phyloP scores from a whole-genome alignment of 73 alveolate species.

The Paramecium caudatum region DNA sequence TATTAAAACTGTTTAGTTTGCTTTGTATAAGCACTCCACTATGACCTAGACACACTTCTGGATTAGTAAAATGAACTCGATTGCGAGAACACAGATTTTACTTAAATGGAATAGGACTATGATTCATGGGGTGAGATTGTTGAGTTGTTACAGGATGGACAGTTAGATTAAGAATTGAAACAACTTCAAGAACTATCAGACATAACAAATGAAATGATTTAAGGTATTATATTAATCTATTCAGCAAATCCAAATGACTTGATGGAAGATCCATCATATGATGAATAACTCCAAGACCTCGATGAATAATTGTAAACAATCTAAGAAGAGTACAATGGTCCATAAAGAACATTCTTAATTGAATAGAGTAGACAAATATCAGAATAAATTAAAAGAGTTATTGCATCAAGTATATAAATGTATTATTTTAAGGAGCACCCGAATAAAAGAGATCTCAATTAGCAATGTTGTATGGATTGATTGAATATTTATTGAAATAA shows the following conservation, averaged over 20 bases:
- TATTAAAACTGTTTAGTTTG: conserved; percentile 39
- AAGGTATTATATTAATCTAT: not conserved
- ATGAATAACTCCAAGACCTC: not conserved
- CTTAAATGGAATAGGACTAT: not conserved
- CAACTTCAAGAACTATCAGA: conserved; percentile 19
- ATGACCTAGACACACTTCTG: conserved; percentile 24
- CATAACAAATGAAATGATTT: conserved; percentile 17
- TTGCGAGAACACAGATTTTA: conserved; percentile 57
- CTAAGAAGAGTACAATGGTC: not conserved
- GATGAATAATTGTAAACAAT: not conserved
- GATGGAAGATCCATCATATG: conserved; percentile 33
- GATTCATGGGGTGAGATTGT: conserved; percentile 30
- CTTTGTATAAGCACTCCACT: conserved; percentile 35
- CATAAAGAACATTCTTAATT: conserved; percentile 3
- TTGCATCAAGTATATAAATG: not conserved
- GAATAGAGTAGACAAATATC: conserved; percentile 5
- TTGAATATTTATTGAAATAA: conserved; percentile 26
- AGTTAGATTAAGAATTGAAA: conserved; percentile 4
- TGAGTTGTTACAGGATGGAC: conserved; percentile 11
- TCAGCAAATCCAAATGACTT: conserved; percentile 23
- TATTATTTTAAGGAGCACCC: not conserved
- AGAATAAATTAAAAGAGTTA: not conserved
- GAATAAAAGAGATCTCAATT: conserved; percentile 43
- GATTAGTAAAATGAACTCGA: conserved; percentile 47
- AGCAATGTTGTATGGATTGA: conserved; percentile 53